These are phyloP conservation scores for Colletotrichum siamense DNA, from an alignment of 2,329 filamentous ascomycete species.

Conservation along the genomic window DNA sequence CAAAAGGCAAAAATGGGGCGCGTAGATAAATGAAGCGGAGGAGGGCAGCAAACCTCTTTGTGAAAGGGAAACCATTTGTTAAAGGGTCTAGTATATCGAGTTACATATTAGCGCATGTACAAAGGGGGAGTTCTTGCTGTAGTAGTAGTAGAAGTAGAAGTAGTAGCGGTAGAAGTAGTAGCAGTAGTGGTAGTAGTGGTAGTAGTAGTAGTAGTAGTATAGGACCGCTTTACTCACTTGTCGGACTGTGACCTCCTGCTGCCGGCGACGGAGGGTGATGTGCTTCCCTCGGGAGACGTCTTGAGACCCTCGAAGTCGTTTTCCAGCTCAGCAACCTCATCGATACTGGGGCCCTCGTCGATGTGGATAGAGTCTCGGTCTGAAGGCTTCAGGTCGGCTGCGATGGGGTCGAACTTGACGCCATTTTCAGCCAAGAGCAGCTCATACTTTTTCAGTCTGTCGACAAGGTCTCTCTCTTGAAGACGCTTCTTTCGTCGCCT, in stretches of 20 bases:
- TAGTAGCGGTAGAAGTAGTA: background rate
- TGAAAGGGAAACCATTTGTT: constrained; percentile 58
- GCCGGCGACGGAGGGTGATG: constrained; percentile 33
- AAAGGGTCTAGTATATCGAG: constrained; percentile 24
- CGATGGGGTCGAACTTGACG: constrained; percentile 72
- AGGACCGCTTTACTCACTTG: constrained; percentile 26
- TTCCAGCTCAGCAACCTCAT: constrained; percentile 63
- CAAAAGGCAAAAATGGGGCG: background rate
- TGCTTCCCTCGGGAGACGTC: constrained; percentile 54
- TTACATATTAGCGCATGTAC: background rate
- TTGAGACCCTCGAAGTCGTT: constrained; percentile 60
- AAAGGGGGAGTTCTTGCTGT: background rate
- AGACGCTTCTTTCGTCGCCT: constrained; percentile 67
- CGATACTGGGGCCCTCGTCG: constrained; percentile 27
- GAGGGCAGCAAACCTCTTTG: constrained; percentile 48
- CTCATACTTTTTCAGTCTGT: constrained; percentile 74
- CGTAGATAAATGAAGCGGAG: background rate
- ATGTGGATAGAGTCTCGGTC: constrained; percentile 14
- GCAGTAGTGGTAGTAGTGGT: too few relatives aligned
- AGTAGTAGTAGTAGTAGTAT: background rate
- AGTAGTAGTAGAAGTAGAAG: too few relatives aligned
- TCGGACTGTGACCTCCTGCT: constrained; percentile 25
- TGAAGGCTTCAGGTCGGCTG: constrained; percentile 50
- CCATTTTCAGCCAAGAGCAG: constrained; percentile 67
- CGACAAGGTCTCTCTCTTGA: constrained; percentile 72